Evolutionary conservation across 2,329 filamentous ascomycete genomes (phyloP).

Genomic region (Aspergillus aculeatus): DNA sequence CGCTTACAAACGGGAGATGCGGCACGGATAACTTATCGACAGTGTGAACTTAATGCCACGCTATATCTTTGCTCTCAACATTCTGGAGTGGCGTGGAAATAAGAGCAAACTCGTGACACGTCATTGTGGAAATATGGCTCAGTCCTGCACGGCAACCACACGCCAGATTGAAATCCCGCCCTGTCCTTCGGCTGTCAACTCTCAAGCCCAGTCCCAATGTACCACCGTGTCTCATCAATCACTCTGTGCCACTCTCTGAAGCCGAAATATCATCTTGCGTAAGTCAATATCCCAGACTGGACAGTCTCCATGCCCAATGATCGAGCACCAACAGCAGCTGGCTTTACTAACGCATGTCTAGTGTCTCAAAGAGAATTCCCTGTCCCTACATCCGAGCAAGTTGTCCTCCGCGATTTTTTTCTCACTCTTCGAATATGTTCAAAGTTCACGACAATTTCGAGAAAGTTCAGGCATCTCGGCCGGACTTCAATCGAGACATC

Average conservation of each 20-base stretch:
- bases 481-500: conserved; percentile 38
- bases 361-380: not conserved
- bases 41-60: conserved; percentile 18
- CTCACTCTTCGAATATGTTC: conserved; percentile 24
- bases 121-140: conserved; percentile 10
- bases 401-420: not conserved
- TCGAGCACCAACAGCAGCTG: not conserved
- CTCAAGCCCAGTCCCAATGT: not conserved
- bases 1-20: conserved; percentile 12
- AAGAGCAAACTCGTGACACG: not conserved
- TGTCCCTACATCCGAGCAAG: not conserved
- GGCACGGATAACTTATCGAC: conserved; percentile 18
- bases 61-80: not conserved
- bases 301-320: not conserved
- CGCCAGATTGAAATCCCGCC: not conserved
- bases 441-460: conserved; percentile 34
- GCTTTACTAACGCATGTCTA: not conserved
- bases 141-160: not conserved
- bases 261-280: not conserved
- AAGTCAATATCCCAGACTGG: not conserved
- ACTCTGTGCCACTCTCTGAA: not conserved
- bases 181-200: not conserved
- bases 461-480: conserved; percentile 43
- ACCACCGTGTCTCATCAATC: not conserved
- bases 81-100: not conserved